A percentile compares a stretch with the other conserved stretches of the same genome.
phyloP scores from a whole-genome alignment of 2,329 filamentous ascomycete species.

The Trematosphaeria pertusa region DNA sequence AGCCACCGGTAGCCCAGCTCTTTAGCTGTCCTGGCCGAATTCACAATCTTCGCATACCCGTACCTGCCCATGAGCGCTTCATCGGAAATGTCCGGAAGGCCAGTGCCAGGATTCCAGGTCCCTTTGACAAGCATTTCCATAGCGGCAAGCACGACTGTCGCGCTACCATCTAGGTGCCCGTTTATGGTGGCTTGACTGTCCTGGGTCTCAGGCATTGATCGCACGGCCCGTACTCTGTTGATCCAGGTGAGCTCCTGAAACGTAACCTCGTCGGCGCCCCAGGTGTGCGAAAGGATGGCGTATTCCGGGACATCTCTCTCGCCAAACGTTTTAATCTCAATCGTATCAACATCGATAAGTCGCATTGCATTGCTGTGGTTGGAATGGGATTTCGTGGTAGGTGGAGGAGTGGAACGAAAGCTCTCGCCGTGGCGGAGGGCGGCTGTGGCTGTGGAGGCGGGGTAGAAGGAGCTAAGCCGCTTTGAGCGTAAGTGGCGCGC shows the following conservation, averaged over 20 bases:
- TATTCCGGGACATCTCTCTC: constrained; percentile 29
- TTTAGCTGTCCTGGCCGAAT: constrained; percentile 20
- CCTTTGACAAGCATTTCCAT: constrained; percentile 29
- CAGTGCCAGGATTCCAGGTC: constrained; percentile 11
- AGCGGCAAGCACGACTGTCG: constrained; percentile 20
- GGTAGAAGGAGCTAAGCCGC: too few species aligned
- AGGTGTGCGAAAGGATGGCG: constrained; percentile 33
- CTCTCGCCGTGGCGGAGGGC: too few species aligned
- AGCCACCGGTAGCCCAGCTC: constrained; percentile 21
- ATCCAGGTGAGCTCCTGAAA: constrained; percentile 28
- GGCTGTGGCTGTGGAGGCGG: too few species aligned
- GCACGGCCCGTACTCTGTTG: constrained; percentile 19
- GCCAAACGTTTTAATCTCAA: constrained; percentile 29
- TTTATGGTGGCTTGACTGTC: constrained; percentile 5
- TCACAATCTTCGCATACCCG: constrained; percentile 27
- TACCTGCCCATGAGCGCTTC: constrained; percentile 21
- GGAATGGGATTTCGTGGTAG: too few species aligned
- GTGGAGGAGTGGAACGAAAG: too few species aligned
- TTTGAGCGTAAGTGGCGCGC: too few species aligned
- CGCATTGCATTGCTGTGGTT: too few species aligned
- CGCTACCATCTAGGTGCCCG: not conserved
- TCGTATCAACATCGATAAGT: constrained; percentile 32
- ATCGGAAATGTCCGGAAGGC: constrained; percentile 15
- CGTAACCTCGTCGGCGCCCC: constrained; percentile 26
- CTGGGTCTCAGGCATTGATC: constrained; percentile 10